A percentile compares a stretch with the other conserved stretches of the same genome.
These are phyloP conservation scores for Myxozyma udenii DNA, from an alignment of 805 yeast species.

Conservation along the genomic window DNA sequence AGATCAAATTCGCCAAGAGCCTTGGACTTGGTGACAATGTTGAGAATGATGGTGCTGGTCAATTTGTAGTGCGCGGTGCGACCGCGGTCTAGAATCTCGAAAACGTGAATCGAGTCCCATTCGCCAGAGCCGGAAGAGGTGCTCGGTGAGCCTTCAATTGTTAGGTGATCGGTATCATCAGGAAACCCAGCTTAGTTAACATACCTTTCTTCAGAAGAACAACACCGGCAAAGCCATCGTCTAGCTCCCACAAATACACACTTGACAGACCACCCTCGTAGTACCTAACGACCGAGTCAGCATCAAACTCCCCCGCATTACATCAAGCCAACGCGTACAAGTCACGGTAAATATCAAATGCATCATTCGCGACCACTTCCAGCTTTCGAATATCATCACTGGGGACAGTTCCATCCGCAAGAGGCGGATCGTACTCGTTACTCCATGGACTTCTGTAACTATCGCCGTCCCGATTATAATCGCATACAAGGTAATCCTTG, in stretches of 20 bases:
- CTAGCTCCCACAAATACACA: constrained; percentile 87
- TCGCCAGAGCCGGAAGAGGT: constrained; percentile 41
- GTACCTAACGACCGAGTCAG: constrained; percentile 42
- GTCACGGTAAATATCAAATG: constrained; percentile 89
- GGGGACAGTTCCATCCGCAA: constrained; percentile 73
- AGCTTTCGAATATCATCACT: constrained; percentile 61
- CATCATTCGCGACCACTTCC: constrained; percentile 80
- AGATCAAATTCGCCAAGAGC: constrained; percentile 47
- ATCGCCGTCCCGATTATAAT: constrained; percentile 93
- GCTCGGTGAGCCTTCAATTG: background rate
- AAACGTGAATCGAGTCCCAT: constrained; percentile 95
- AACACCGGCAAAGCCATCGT: constrained; percentile 87
- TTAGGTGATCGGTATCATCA: background rate
- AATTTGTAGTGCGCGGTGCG: constrained; percentile 56
- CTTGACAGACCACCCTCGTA: constrained; percentile 92
- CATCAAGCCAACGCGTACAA: constrained; percentile 38
- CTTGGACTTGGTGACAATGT: constrained; percentile 46
- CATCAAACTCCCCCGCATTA: background rate
- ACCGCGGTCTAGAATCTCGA: constrained; percentile 56
- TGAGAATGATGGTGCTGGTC: constrained; percentile 85
- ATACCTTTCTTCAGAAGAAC: constrained; percentile 69
- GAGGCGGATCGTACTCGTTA: constrained; percentile 57
- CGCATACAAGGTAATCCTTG: constrained; percentile 78
- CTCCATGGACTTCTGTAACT: constrained; percentile 90
- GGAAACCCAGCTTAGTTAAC: too few species aligned